Evolutionary conservation across 139 green algal genomes (phyloP).

Genomic region (Eudorina sp.): DNA sequence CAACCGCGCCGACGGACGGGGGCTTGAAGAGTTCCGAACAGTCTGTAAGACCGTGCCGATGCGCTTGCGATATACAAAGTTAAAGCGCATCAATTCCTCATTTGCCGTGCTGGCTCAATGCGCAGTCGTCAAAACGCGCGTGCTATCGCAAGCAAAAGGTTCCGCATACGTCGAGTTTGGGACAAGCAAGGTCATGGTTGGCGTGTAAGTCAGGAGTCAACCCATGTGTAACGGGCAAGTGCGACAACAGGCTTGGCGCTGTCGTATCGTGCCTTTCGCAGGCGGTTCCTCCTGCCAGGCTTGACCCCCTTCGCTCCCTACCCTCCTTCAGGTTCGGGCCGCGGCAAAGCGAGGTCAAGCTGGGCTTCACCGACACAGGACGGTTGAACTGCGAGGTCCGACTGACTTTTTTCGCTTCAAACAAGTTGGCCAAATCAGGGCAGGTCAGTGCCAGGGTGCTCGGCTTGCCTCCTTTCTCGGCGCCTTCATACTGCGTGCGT

Average conservation of each 20-base stretch:
- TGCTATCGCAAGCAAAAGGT: constrained; percentile 79
- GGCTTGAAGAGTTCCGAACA: constrained; percentile 30
- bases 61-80: too few relatives aligned
- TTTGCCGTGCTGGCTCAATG: not conserved
- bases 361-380: constrained; percentile 74
- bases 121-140: constrained; percentile 76
- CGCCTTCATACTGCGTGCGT: too few relatives aligned
- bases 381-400: constrained; percentile 78
- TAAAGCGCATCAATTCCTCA: not conserved
- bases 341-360: constrained; percentile 69
- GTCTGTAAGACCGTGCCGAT: too few relatives aligned
- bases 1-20: constrained; percentile 11
- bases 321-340: constrained; percentile 75
- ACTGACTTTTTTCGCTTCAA: constrained; percentile 72
- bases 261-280: too few relatives aligned
- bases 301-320: too few relatives aligned
- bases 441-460: constrained; percentile 33
- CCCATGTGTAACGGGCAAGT: too few relatives aligned
- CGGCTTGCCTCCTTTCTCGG: too few relatives aligned
- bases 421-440: not conserved
- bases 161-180: constrained; percentile 85
- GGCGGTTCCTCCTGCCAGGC: too few relatives aligned
- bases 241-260: too few relatives aligned
- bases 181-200: constrained; percentile 85
- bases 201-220: constrained; percentile 74